Conservation (phyloP, 2,329 filamentous ascomycete species). For the Botryotinia calthae region DNA sequence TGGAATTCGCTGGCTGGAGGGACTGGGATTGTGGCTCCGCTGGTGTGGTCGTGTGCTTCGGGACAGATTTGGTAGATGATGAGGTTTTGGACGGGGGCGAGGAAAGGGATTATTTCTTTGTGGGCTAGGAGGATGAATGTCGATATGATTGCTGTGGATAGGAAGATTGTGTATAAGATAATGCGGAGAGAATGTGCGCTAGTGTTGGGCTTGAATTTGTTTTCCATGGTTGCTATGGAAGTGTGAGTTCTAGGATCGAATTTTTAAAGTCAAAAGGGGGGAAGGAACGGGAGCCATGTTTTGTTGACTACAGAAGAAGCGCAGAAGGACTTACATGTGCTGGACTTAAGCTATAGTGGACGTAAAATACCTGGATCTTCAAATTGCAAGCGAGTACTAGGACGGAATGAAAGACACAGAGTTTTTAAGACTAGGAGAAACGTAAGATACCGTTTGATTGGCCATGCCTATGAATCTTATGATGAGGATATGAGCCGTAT, state of each 20-base stretch:
- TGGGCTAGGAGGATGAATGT: not conserved
- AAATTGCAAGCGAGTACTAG: not conserved
- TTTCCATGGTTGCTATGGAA: not conserved
- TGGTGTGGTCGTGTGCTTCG: not conserved
- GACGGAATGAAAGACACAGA: not conserved
- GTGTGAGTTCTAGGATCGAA: not conserved
- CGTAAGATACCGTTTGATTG: not conserved
- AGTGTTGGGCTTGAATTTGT: not conserved
- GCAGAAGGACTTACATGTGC: not conserved
- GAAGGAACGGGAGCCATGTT: not conserved
- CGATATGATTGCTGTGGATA: not conserved
- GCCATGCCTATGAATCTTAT: not conserved
- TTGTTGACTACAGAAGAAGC: not conserved
- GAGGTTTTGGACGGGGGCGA: not conserved
- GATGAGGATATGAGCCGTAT: not conserved
- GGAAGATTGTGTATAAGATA: not conserved
- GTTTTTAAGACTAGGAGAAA: not conserved
- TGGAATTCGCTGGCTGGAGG: not conserved
- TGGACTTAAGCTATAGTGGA: not conserved
- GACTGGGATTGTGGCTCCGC: not conserved
- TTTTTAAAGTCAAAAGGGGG: rapidly evolving
- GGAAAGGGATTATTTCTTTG: not conserved
- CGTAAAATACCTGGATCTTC: not conserved
- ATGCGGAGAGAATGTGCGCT: not conserved
- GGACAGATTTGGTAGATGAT: not conserved